Percentiles rank a stretch among this genome's conserved stretches.
These are phyloP conservation scores for Solanum neorickii DNA, from an alignment of 257 asterid species.

Conservation along the genomic window DNA sequence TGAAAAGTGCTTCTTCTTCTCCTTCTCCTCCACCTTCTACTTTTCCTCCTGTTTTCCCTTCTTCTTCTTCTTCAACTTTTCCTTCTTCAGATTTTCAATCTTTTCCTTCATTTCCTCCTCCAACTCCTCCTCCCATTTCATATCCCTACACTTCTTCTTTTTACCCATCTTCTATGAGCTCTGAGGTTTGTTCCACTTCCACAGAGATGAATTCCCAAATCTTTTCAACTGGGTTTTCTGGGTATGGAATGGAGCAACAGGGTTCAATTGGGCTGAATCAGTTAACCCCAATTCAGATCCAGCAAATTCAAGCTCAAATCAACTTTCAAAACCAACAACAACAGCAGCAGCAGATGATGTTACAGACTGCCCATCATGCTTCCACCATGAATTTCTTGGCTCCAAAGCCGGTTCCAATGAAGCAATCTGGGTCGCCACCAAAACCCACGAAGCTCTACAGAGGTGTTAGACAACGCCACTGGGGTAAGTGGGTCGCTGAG, in stretches of 20 bases:
- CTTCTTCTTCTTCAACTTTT: background rate
- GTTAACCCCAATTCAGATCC: slow-evolving; percentile 33
- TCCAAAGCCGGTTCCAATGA: slow-evolving; percentile 52
- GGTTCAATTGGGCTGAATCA: slow-evolving; percentile 36
- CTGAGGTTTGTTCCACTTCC: slow-evolving; percentile 8
- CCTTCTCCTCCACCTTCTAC: background rate
- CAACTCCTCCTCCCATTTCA: slow-evolving; percentile 1
- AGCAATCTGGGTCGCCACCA: slow-evolving; percentile 47
- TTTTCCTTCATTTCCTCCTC: background rate
- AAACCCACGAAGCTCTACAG: slow-evolving; percentile 86
- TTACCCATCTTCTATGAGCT: background rate
- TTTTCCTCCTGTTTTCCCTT: background rate
- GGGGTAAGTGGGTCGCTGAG: slow-evolving; percentile 99
- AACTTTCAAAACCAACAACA: slow-evolving; percentile 17
- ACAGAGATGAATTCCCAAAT: background rate
- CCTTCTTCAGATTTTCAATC: background rate
- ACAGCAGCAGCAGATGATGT: slow-evolving; percentile 3
- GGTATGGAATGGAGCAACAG: slow-evolving; percentile 19
- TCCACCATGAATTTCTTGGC: slow-evolving; percentile 19
- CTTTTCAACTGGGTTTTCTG: background rate
- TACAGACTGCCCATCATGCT: slow-evolving; percentile 1
- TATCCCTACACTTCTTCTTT: slow-evolving; percentile 20
- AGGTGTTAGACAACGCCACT: slow-evolving; percentile 98
- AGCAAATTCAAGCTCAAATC: slow-evolving; percentile 44
- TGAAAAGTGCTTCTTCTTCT: slow-evolving; percentile 55